Percentiles rank a stretch among this genome's conserved stretches.
These are phyloP conservation scores for Podospora appendiculata DNA, from an alignment of 495 filamentous ascomycete genomes.

Conservation along the genomic window DNA sequence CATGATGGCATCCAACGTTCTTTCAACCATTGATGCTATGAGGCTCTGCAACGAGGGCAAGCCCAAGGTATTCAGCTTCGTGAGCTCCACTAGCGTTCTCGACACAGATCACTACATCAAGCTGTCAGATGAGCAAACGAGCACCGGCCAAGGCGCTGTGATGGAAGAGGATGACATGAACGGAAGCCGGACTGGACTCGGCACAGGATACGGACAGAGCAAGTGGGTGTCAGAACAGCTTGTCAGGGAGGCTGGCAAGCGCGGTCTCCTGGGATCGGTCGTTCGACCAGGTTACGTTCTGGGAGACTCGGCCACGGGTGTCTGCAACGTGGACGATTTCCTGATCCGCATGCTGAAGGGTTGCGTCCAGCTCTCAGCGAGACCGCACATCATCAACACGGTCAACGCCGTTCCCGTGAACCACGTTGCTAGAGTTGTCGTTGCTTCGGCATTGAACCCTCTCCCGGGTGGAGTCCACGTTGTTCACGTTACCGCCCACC, in stretches of 20 bases:
- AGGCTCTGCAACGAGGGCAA: constrained; percentile 67
- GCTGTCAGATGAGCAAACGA: constrained; percentile 54
- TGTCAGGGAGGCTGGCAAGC: constrained; percentile 66
- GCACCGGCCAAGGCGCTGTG: constrained; percentile 38
- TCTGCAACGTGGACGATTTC: constrained; percentile 86
- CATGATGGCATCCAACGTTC: constrained; percentile 71
- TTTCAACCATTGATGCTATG: constrained; percentile 71
- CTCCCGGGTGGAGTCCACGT: constrained; percentile 50
- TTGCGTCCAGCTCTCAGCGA: constrained; percentile 66
- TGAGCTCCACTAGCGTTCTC: constrained; percentile 78
- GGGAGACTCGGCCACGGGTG: constrained; percentile 65
- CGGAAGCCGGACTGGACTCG: constrained; percentile 38
- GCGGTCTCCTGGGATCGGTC: constrained; percentile 69
- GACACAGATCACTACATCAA: constrained; percentile 73
- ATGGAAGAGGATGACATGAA: constrained; percentile 37
- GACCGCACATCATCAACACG: constrained; percentile 76
- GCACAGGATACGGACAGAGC: constrained; percentile 82
- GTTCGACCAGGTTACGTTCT: constrained; percentile 83
- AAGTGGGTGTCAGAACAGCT: constrained; percentile 73
- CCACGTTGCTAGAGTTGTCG: constrained; percentile 72
- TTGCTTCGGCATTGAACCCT: constrained; percentile 62
- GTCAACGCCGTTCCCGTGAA: constrained; percentile 88
- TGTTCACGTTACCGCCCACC: constrained; percentile 60
- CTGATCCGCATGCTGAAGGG: constrained; percentile 84
- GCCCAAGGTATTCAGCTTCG: constrained; percentile 74